These are phyloP conservation scores for Gossypium arboreum DNA, from an alignment of 345 rosid genomes.

Conservation along the genomic window DNA sequence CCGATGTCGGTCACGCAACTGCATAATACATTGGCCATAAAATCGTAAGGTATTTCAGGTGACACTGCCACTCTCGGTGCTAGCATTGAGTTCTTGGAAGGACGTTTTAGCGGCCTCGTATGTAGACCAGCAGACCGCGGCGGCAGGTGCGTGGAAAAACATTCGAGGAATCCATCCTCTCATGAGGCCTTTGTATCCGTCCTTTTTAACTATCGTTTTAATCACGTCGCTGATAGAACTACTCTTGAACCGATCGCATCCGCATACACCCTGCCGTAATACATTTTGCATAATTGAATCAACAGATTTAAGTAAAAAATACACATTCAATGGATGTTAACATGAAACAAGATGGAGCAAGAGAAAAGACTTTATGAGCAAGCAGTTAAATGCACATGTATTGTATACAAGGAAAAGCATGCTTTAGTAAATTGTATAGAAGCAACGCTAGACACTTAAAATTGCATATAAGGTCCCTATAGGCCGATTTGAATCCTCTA, in stretches of 20 bases:
- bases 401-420: no score
- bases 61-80: constrained; percentile 26
- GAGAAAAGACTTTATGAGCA: not conserved
- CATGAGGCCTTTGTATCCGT: constrained; percentile 76
- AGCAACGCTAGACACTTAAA: no score
- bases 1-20: not conserved
- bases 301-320: not conserved
- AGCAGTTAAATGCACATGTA: no score
- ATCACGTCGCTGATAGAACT: constrained; percentile 70
- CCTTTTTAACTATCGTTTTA: constrained; percentile 62
- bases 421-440: no score
- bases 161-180: constrained; percentile 98
- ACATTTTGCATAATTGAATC: not conserved
- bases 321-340: not conserved
- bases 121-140: constrained; percentile 94
- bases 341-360: not conserved
- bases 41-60: constrained; percentile 31
- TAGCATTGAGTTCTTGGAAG: constrained; percentile 53
- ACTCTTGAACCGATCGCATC: constrained; percentile 81
- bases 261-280: constrained; percentile 84
- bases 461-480: no score
- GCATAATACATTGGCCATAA: constrained; percentile 6
- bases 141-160: constrained; percentile 99
- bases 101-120: constrained; percentile 75
- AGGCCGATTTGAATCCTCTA: no score